Base-by-base conservation (phyloP, 208 protist species). In the Acanthamoeba royreba region DNA sequence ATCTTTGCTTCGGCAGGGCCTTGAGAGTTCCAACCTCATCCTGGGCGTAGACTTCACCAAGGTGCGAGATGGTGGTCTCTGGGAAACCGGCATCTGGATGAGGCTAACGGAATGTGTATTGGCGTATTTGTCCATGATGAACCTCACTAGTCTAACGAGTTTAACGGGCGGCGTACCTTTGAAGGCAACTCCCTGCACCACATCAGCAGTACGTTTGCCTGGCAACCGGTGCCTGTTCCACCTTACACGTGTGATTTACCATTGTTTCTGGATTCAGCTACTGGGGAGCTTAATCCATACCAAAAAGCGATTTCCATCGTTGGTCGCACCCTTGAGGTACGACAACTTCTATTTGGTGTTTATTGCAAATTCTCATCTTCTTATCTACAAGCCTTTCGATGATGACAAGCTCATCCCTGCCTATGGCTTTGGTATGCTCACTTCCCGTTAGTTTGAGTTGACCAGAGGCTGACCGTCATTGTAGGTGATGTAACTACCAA, bases 11-110 rank as follows among this genome's bases (percentile, higher is more conserved):
- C 17, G 31, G 1, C 63, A 74, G 63, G 94, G 94, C 42, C 31
- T 95, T 33, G 94, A 95, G 90, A 22, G 17, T 42, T 95, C 52
- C 35, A 92, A 95, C 46, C 61, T 86, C 77, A 95, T 97, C 9
- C 92, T 97, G 33, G 96, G 94, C 45, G 83, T 97, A 15, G 96
- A 97, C 69, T 96, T 92, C 93, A 96, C 95, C 8, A 53, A 97
- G 63, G 63, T 74, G 33, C 63, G 13, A 25, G 19, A 19, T 19
- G 13, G 9, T 19, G 9, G 13, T 89, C 15, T 72, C 25, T 25
- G 5, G 42, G 15, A 7, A 40, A 17, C 8, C 53, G 8, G 25
- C 22, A 4, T 63, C 53, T 17, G 25, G 31, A 33, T 28, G 53
- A n/a, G 53, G 31, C 28, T n/a, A n/a, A n/a, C n/a, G n/a, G n/a